phyloP scores from a whole-genome alignment of 176 grass and related monocot genomes.

The Oryza longistaminata region DNA sequence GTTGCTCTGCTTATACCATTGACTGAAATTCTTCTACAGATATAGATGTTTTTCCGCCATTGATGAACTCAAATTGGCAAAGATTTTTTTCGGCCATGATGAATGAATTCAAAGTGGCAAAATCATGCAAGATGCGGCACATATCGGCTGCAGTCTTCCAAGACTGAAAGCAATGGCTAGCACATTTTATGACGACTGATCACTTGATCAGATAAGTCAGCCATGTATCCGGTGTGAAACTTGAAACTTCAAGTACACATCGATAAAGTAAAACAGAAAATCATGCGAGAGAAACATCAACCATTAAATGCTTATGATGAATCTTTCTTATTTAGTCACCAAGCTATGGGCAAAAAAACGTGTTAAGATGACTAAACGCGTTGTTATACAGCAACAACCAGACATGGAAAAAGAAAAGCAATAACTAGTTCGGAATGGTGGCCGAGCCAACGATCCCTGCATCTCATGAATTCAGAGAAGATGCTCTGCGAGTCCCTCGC shows the following conservation, averaged over 20 bases:
- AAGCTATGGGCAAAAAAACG: constrained; percentile 30
- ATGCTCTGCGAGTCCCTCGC: constrained; percentile 26
- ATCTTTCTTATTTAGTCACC: constrained; percentile 44
- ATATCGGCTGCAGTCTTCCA: no score
- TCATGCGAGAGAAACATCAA: not conserved
- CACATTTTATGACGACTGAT: not conserved
- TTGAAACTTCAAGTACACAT: not conserved
- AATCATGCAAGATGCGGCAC: no score
- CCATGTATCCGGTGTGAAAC: not conserved
- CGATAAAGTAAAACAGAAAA: not conserved
- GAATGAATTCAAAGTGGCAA: no score
- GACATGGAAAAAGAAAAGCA: constrained; percentile 1
- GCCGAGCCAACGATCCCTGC: constrained; percentile 13
- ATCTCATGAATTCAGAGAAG: constrained; percentile 29
- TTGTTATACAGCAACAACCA: constrained; percentile 31
- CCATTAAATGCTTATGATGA: not conserved
- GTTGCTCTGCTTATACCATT: no score
- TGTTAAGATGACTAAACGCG: constrained; percentile 36
- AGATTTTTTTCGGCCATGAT: no score
- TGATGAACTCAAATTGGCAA: no score
- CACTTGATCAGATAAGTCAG: not conserved
- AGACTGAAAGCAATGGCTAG: not conserved
- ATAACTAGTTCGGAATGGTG: constrained; percentile 26
- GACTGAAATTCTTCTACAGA: no score
- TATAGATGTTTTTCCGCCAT: no score